A percentile compares a stretch with the other conserved stretches of the same genome.
phyloP scores from a whole-genome alignment of 2,329 filamentous ascomycete species.

The Arthrobotrys pseudoclavata region DNA sequence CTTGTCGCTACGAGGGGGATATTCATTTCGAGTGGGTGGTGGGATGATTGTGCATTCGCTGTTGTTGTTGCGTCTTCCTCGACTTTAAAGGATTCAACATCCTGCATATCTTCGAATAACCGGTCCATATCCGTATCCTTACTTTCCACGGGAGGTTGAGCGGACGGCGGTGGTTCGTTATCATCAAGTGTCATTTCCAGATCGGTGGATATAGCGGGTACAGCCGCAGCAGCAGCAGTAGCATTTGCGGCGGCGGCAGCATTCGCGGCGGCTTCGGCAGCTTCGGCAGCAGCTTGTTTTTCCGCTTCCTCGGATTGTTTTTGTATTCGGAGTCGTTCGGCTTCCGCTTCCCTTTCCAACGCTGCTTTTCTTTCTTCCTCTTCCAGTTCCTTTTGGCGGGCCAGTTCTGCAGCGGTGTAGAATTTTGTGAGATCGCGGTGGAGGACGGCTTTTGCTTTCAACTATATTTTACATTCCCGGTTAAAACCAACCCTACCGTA shows the following conservation, averaged over 20 bases:
- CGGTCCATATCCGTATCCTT: conserved; percentile 48
- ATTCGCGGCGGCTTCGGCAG: conserved; percentile 1
- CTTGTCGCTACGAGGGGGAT: conserved; percentile 53
- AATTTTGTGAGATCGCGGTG: conserved; percentile 61
- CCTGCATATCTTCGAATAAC: conserved; percentile 40
- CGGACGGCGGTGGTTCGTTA: neutral
- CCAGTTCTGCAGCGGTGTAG: conserved; percentile 60
- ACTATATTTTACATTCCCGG: conserved; percentile 31
- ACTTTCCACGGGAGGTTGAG: conserved; percentile 4
- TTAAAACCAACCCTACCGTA: too few species aligned
- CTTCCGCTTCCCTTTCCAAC: conserved; percentile 51
- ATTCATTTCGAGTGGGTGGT: conserved; percentile 45
- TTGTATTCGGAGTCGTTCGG: conserved; percentile 45
- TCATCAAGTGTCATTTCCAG: conserved; percentile 42
- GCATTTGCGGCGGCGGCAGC: neutral
- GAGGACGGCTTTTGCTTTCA: conserved; percentile 62
- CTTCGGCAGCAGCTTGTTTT: conserved; percentile 27
- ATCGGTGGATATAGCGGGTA: conserved; percentile 13
- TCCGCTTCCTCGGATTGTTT: conserved; percentile 51
- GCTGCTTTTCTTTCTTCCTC: conserved; percentile 58
- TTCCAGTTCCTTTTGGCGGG: conserved; percentile 57
- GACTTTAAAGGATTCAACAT: conserved; percentile 16
- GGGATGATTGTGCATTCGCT: neutral
- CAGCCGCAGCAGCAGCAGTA: neutral
- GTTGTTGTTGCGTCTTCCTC: conserved; percentile 29